Base-by-base conservation (phyloP, 2,329 filamentous ascomycete genomes). In the Talaromyces sp. region DNA sequence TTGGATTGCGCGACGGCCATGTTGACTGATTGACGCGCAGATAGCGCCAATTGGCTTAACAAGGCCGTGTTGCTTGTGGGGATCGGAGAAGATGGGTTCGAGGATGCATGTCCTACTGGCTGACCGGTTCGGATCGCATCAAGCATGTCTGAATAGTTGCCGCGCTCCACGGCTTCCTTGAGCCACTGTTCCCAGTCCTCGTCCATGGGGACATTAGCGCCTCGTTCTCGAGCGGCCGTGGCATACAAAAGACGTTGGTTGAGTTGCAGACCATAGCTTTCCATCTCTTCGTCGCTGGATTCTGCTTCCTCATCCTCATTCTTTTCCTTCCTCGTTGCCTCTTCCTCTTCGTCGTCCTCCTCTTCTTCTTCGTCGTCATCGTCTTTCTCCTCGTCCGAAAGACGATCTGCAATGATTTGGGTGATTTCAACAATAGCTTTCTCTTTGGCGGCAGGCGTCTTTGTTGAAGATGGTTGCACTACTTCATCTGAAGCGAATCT, bases 161-260 rank as follows among this genome's bases (percentile, higher is more conserved):
- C 81, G 42, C 81, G 74, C 66, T 85, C 83, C 17, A 81, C 77
- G 9, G 78, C 81, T 65, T 85, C 82, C 67, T 85, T 85, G 61
- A 85, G 71, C 77, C 82, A 85, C 67, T 84, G 82, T 67, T 85
- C 83, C 80, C 81, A 85, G 60, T 78, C 76, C 57, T 76, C 74
- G 44, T 79, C 77, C 7, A 79, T 67, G 27, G 77, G 70, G 36
- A 80, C 78, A 62, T 79, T 69, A 25, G 72, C 75, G 42, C 81
- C 81, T 63, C 78, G 77, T 62, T 81, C 80, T 61, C 82, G 77
- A 44, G 82, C 80, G n/a, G 80, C 81, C 11, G 80, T 81, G 27
- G 81, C 81, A 56, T 79, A 80, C 42, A 83, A 72, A 15, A 84
- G 75, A 39, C 81, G 80, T 62, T 82, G 76, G 66, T 84, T 84